Percentiles rank a stretch among this genome's conserved stretches.
These are phyloP conservation scores for Lichtheimia hyalospora DNA, from an alignment of 371 early-diverging fungal genomes.

Conservation along the genomic window DNA sequence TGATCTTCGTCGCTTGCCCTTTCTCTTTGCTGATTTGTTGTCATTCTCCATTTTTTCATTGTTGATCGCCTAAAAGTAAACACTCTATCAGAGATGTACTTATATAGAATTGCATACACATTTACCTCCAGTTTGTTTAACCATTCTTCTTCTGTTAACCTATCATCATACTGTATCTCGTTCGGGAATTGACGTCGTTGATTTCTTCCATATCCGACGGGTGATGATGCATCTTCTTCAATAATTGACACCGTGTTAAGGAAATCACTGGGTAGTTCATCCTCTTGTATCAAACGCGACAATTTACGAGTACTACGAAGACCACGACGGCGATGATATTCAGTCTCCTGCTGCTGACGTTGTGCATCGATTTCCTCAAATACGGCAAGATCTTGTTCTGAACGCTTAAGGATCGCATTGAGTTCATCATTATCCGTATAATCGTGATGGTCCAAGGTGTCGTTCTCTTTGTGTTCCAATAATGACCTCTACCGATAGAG, in stretches of 20 bases:
- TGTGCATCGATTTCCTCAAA: slow-evolving; percentile 47
- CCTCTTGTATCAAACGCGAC: slow-evolving; percentile 79
- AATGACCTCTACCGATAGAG: slow-evolving; percentile 53
- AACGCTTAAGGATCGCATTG: slow-evolving; percentile 47
- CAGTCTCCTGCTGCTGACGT: slow-evolving; percentile 41
- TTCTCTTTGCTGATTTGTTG: slow-evolving; percentile 22
- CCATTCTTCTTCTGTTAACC: slow-evolving; percentile 93
- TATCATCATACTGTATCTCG: slow-evolving; percentile 86
- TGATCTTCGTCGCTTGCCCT: too few relatives aligned
- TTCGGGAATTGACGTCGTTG: slow-evolving; percentile 53
- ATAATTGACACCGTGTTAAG: slow-evolving; percentile 48
- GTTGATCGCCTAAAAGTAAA: slow-evolving; percentile 49
- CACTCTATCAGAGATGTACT: neutral
- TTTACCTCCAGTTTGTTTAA: slow-evolving; percentile 28
- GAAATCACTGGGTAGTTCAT: slow-evolving; percentile 85
- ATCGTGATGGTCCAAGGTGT: slow-evolving; percentile 54
- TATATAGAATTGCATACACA: slow-evolving; percentile 25
- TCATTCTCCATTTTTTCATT: slow-evolving; percentile 64
- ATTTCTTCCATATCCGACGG: slow-evolving; percentile 58
- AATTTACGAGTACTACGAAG: slow-evolving; percentile 44
- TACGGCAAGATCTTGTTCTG: slow-evolving; percentile 28
- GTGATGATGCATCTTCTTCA: slow-evolving; percentile 23
- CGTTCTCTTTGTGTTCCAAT: slow-evolving; percentile 67
- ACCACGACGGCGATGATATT: slow-evolving; percentile 15
- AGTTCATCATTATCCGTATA: slow-evolving; percentile 70